Evolutionary conservation across 441 rosid genomes (phyloP).

Genomic region (Arabidopsis lyrata): DNA sequence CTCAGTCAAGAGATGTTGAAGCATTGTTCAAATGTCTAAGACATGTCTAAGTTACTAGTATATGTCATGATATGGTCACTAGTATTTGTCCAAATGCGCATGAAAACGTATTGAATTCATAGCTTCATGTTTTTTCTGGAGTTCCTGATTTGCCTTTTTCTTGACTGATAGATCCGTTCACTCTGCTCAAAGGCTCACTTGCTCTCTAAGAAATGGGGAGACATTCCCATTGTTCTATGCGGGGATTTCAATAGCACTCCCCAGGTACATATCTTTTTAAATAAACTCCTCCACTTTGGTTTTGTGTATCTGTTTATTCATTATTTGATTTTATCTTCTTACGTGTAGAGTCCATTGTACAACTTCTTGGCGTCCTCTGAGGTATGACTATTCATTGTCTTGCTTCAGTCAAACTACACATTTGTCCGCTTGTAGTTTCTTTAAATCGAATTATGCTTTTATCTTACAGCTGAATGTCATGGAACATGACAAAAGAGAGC

Average conservation of each 20-base stretch:
- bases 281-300: conserved; percentile 7
- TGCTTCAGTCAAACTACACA: conserved; percentile 4
- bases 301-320: neutral
- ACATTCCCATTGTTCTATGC: conserved; percentile 65
- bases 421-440: conserved; percentile 5
- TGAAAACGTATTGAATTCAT: neutral
- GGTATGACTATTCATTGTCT: conserved; percentile 45
- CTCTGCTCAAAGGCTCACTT: conserved; percentile 70
- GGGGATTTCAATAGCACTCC: conserved; percentile 87
- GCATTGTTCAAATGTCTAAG: neutral
- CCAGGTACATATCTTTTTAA: conserved; percentile 47
- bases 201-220: conserved; percentile 77
- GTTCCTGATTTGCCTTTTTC: conserved; percentile 27
- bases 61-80: neutral
- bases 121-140: neutral
- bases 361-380: conserved; percentile 73
- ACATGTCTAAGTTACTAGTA: neutral
- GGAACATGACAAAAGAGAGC: conserved; percentile 60
- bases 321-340: conserved; percentile 26
- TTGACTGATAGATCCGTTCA: conserved; percentile 56
- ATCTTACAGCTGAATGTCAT: conserved; percentile 64
- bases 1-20: conserved; percentile 14
- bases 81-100: neutral
- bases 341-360: conserved; percentile 77
- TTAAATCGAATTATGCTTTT: conserved; percentile 29